These are phyloP conservation scores for Inga oerstediana DNA, from an alignment of 306 rosid species.

Conservation along the genomic window DNA sequence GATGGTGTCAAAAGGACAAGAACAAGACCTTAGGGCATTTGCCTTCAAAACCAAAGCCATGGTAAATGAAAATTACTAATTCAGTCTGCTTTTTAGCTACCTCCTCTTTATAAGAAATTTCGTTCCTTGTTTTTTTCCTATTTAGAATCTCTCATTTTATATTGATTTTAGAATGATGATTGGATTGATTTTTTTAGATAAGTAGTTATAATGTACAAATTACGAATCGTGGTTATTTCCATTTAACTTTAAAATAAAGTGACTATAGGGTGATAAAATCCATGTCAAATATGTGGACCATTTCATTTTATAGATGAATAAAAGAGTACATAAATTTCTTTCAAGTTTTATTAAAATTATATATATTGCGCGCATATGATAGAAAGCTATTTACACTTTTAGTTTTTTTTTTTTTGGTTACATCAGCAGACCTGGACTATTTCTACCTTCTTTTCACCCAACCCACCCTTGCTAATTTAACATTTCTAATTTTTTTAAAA, in stretches of 20 bases:
- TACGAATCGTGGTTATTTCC: neutral
- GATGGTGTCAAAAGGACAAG: conserved; percentile 52
- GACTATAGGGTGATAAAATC: neutral
- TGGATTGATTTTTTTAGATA: neutral
- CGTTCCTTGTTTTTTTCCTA: neutral
- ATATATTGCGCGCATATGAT: neutral
- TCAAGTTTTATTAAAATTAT: neutral
- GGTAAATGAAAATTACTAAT: conserved; percentile 45
- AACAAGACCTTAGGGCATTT: conserved; percentile 69
- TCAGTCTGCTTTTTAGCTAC: neutral
- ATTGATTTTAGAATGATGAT: neutral
- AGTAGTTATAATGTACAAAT: neutral
- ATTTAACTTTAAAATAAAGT: neutral
- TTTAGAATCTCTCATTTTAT: neutral
- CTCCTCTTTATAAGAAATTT: neutral
- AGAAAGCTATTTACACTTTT: neutral
- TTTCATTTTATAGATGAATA: too few relatives aligned
- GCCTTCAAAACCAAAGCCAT: conserved; percentile 84
- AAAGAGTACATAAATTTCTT: neutral
- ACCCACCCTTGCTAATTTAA: neutral
- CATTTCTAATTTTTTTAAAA: neutral
- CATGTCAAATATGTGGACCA: neutral
- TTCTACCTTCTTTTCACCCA: neutral
- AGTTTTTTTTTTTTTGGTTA: neutral
- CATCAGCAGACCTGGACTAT: neutral